phyloP scores from a whole-genome alignment of 1,284 basidiomycete species.

The Apiotrichum brassicae region DNA sequence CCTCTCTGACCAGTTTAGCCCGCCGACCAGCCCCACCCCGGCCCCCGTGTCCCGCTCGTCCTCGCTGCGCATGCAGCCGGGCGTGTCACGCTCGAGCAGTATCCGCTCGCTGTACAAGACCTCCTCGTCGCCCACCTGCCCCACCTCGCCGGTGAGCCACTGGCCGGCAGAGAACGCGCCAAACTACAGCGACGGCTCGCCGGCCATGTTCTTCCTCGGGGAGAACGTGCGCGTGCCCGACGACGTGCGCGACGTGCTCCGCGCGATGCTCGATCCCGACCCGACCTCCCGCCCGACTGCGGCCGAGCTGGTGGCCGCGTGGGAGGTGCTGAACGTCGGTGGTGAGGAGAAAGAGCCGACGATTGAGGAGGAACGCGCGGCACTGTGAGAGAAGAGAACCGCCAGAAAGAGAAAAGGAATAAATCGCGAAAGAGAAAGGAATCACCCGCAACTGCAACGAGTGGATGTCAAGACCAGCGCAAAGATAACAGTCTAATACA shows the following conservation, averaged over 20 bases:
- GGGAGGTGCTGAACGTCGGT: conserved; percentile 28
- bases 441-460: too few relatives aligned
- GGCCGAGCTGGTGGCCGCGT: conserved; percentile 26
- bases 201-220: conserved; percentile 20
- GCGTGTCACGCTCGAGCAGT: not conserved
- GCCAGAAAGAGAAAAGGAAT: too few relatives aligned
- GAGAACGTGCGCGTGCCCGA: conserved; percentile 22
- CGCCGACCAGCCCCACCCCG: not conserved
- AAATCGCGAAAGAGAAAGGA: too few relatives aligned
- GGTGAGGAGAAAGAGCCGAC: not conserved
- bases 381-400: too few relatives aligned
- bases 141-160: not conserved
- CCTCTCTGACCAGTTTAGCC: conserved; percentile 6
- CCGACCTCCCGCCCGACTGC: conserved; percentile 29
- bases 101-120: not conserved
- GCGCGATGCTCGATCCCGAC: conserved; percentile 33
- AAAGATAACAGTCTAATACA: too few relatives aligned
- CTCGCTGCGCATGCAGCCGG: not conserved
- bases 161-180: not conserved
- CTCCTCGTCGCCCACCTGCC: not conserved
- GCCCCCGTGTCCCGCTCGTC: conserved; percentile 1
- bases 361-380: too few relatives aligned
- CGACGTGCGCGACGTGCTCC: conserved; percentile 26
- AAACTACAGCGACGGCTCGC: conserved; percentile 33
- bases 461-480: too few relatives aligned